Conservation (phyloP, 345 rosid genomes). For the Corchorus olitorius region DNA sequence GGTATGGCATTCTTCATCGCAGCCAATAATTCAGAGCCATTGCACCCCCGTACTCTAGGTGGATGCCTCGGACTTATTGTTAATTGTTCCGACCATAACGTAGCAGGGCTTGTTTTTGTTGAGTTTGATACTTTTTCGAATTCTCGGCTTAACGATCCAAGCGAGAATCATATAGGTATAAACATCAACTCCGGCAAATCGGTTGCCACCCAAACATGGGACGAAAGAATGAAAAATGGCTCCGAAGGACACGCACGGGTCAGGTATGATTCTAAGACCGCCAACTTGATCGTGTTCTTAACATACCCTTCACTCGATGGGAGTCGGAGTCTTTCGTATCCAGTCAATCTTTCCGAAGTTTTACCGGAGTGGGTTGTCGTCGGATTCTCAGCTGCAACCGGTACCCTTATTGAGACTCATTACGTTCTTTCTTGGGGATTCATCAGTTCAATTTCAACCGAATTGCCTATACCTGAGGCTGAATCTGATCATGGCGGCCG, state of each 20-base stretch:
- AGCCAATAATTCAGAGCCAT: not conserved
- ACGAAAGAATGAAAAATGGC: not conserved
- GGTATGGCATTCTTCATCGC: not conserved
- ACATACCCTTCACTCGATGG: not conserved
- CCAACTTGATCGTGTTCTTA: not conserved
- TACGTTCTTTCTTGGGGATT: not conserved
- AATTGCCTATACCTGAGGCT: not conserved
- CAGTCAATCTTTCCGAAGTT: not conserved
- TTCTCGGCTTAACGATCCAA: not conserved
- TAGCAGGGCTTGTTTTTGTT: not conserved
- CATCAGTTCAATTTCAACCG: slow-evolving; percentile 2
- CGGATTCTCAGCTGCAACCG: slow-evolving; percentile 21
- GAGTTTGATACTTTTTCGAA: not conserved
- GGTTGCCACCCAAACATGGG: not conserved
- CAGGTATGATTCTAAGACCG: not conserved
- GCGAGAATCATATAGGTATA: not conserved
- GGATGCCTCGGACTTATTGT: not conserved
- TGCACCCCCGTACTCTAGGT: not conserved
- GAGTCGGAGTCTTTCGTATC: not conserved
- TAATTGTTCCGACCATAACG: not conserved
- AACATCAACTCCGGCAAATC: not conserved
- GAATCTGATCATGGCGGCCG: too few relatives aligned
- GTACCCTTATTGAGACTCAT: not conserved
- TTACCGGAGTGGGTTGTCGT: slow-evolving; percentile 15
- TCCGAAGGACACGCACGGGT: not conserved